A percentile compares a stretch with the other conserved stretches of the same genome.
These are phyloP conservation scores for Daldinia caldariorum DNA, from an alignment of 495 filamentous ascomycete species.

Conservation along the genomic window DNA sequence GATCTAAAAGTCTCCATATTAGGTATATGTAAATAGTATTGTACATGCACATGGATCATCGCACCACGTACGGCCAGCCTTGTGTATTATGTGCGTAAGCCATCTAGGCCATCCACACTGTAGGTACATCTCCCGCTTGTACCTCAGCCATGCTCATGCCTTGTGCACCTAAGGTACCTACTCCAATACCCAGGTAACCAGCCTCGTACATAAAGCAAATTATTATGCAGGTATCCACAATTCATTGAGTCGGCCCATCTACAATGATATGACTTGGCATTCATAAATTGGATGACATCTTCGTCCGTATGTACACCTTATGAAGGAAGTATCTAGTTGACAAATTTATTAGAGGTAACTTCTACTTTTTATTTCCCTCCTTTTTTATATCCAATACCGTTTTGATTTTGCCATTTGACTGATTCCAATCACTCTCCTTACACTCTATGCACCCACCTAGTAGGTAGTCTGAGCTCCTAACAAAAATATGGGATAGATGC, in stretches of 20 bases:
- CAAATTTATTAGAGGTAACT: too few relatives aligned
- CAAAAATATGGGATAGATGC: too few relatives aligned
- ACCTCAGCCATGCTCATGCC: background rate
- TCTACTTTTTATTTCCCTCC: background rate
- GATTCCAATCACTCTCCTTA: background rate
- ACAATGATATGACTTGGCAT: background rate
- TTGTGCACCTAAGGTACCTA: too few relatives aligned
- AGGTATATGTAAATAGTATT: too few relatives aligned
- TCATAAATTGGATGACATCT: background rate
- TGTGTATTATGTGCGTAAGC: constrained; percentile 17
- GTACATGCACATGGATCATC: too few relatives aligned
- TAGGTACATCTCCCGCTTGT: background rate
- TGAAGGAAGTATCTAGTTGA: too few relatives aligned
- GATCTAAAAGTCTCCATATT: too few relatives aligned
- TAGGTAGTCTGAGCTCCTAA: too few relatives aligned
- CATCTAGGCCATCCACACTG: constrained; percentile 1
- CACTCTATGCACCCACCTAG: background rate
- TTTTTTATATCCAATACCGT: background rate
- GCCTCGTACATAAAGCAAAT: background rate
- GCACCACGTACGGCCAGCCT: constrained; percentile 15
- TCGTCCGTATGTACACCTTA: background rate
- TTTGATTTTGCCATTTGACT: background rate
- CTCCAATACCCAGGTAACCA: background rate
- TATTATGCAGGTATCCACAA: background rate
- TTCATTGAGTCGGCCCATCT: background rate